A percentile compares a stretch with the other conserved stretches of the same genome.
phyloP scores from a whole-genome alignment of 257 asterid species.

The Solanum lycopersicoides region DNA sequence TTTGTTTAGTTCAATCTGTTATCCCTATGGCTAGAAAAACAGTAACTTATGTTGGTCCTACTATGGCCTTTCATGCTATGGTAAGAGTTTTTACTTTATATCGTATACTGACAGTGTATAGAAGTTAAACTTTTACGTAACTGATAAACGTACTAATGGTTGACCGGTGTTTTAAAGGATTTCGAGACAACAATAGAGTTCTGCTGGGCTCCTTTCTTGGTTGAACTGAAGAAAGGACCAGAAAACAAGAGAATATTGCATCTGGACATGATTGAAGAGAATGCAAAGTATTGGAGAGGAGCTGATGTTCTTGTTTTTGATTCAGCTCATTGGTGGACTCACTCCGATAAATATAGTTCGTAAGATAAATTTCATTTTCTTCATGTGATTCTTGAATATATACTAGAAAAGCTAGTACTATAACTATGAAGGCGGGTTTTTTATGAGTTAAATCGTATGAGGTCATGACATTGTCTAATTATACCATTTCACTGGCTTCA shows the following conservation, averaged over 20 bases:
- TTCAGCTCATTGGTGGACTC: conserved; percentile 99
- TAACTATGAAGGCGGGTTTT: neutral
- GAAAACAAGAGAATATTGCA: conserved; percentile 58
- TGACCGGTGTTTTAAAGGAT: conserved; percentile 29
- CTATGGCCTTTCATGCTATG: conserved; percentile 83
- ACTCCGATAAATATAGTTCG: conserved; percentile 72
- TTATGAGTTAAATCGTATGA: neutral
- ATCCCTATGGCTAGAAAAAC: conserved; percentile 61
- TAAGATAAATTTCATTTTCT: conserved; percentile 9
- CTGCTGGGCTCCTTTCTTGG: conserved; percentile 87
- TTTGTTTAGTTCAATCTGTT: conserved; percentile 77
- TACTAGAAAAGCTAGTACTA: neutral
- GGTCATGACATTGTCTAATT: neutral
- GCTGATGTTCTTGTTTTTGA: conserved; percentile 79
- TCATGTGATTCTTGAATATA: neutral
- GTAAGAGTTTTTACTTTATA: conserved; percentile 24
- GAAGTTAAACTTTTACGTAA: neutral
- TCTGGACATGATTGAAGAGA: conserved; percentile 74
- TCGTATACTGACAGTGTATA: neutral
- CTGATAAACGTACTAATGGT: neutral
- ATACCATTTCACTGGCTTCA: conserved; percentile 12
- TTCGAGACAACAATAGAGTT: conserved; percentile 83
- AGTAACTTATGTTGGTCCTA: conserved; percentile 68
- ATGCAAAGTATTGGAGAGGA: conserved; percentile 88
- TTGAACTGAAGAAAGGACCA: conserved; percentile 55